phyloP scores from a whole-genome alignment of 345 rosid species.

The Salix caprea region DNA sequence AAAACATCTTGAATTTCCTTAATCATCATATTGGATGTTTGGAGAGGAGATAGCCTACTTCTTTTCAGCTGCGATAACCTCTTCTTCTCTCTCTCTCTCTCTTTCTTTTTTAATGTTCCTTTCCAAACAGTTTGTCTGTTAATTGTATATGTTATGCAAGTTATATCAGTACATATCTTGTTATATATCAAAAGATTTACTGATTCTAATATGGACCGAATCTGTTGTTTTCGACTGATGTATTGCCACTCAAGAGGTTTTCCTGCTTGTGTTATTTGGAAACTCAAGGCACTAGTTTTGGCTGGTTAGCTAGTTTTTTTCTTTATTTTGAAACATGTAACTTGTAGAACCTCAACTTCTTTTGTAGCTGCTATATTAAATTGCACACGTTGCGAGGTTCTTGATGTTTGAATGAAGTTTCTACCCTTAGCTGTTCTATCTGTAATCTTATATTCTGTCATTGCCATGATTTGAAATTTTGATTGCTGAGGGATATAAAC shows the following conservation, averaged over 20 bases:
- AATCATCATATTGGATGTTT: conserved; percentile 20
- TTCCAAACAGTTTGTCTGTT: conserved; percentile 20
- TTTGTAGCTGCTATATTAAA: neutral
- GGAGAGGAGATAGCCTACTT: conserved; percentile 29
- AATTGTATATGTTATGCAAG: conserved; percentile 40
- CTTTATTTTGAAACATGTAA: conserved; percentile 1
- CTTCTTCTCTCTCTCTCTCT: neutral
- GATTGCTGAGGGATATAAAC: neutral
- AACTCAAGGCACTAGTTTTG: neutral
- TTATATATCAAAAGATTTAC: conserved; percentile 33
- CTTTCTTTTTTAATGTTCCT: too few relatives aligned
- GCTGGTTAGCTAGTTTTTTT: neutral
- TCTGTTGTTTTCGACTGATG: conserved; percentile 11
- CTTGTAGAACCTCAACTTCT: neutral
- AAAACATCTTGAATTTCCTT: conserved; percentile 21
- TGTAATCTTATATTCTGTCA: neutral
- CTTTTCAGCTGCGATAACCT: conserved; percentile 24
- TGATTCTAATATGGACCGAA: conserved; percentile 25
- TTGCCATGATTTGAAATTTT: neutral
- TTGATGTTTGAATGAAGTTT: neutral
- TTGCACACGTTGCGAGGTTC: neutral
- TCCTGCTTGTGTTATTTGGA: neutral
- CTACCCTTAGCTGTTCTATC: neutral
- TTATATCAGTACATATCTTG: conserved; percentile 25
- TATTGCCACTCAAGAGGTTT: conserved; percentile 6